Conservation (phyloP, 2,329 filamentous ascomycete genomes). For the Colletotrichum karsti region DNA sequence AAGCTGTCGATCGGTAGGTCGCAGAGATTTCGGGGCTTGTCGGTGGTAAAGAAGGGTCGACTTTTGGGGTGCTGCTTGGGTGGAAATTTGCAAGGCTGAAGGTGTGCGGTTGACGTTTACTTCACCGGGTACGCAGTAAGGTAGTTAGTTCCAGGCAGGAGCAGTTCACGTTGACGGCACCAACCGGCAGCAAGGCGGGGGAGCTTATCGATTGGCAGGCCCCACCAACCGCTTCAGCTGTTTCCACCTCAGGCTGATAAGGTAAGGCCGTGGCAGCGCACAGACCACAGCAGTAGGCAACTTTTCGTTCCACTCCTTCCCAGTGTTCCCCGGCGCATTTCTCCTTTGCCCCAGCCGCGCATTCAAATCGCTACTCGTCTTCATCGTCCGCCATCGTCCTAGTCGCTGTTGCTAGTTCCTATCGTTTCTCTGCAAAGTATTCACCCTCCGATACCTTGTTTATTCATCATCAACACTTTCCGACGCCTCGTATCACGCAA, state of each 20-base stretch:
- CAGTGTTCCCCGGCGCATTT: neutral
- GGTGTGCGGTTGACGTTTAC: neutral
- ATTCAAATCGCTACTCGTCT: neutral
- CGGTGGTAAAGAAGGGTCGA: no score
- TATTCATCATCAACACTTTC: no score
- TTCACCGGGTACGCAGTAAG: no score
- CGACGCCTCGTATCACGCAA: neutral
- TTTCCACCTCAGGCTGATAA: no score
- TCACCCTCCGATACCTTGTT: no score
- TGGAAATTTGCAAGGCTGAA: neutral
- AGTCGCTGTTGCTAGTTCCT: neutral
- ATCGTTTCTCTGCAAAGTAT: no score
- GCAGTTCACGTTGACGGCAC: neutral
- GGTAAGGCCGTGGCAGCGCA: no score
- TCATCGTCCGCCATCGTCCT: neutral
- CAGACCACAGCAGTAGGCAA: slow-evolving; percentile 13
- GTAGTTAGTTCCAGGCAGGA: slow-evolving; percentile 12
- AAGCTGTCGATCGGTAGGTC: no score
- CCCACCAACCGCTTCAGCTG: neutral
- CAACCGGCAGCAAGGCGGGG: slow-evolving; percentile 18
- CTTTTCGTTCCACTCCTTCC: slow-evolving; percentile 4
- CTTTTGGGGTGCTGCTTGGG: neutral
- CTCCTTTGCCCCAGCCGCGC: neutral
- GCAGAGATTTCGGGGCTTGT: no score
- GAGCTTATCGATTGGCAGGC: slow-evolving; percentile 29